Conservation (phyloP, 768 basidiomycete species). For the Pleurotus tuoliensis region DNA sequence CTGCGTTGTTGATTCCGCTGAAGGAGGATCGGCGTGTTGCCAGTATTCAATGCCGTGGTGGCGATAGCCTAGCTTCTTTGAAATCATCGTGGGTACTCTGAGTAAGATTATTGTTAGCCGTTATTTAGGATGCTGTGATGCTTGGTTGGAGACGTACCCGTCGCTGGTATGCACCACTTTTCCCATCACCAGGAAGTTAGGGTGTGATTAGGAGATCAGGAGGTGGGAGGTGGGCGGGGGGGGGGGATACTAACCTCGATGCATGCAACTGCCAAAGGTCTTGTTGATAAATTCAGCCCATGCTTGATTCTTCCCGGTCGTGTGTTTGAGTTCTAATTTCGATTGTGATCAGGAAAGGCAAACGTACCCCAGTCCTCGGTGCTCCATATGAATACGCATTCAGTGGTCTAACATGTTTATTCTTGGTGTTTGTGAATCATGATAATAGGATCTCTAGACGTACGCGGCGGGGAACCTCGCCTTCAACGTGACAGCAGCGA, state of each 20-base stretch:
- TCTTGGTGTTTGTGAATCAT: background rate
- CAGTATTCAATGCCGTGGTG: constrained; percentile 45
- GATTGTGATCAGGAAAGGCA: background rate
- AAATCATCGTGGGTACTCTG: constrained; percentile 52
- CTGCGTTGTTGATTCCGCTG: constrained; percentile 16
- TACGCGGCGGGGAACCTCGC: constrained; percentile 36
- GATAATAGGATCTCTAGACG: background rate
- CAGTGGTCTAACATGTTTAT: constrained; percentile 18
- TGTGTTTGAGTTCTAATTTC: background rate
- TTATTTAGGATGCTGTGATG: too few species aligned
- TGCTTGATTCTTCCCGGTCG: constrained; percentile 32
- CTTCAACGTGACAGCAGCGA: constrained; percentile 42
- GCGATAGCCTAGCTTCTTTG: constrained; percentile 42
- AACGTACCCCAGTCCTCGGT: constrained; percentile 42
- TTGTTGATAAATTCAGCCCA: constrained; percentile 44
- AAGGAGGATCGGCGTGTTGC: constrained; percentile 20
- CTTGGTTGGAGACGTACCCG: constrained; percentile 26
- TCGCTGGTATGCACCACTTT: constrained; percentile 47
- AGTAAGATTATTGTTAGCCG: too few species aligned
- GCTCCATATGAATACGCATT: constrained; percentile 47
- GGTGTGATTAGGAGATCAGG: background rate
- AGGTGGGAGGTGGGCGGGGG: background rate
- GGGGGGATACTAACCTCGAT: constrained; percentile 31
- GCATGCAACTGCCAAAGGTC: constrained; percentile 34
- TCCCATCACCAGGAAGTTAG: constrained; percentile 12